These are phyloP conservation scores for Candida germanica DNA, from an alignment of 805 yeast genomes.

Conservation along the genomic window DNA sequence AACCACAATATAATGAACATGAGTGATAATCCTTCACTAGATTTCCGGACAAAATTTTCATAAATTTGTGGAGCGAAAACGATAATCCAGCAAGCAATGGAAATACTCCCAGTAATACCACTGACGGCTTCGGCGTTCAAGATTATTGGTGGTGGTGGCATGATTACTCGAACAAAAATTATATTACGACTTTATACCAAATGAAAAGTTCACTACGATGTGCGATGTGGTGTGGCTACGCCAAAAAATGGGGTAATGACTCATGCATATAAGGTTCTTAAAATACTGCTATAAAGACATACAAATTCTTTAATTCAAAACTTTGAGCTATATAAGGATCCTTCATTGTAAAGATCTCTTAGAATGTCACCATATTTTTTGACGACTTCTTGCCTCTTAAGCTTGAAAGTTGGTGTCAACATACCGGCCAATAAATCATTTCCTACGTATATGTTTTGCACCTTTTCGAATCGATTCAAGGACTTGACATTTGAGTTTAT, in stretches of 20 bases:
- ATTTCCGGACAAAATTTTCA: conserved; percentile 81
- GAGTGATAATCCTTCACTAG: conserved; percentile 86
- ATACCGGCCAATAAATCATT: conserved; percentile 36
- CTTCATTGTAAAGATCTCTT: conserved; percentile 33
- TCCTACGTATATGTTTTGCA: conserved; percentile 30
- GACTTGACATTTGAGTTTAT: conserved; percentile 11
- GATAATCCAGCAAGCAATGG: conserved; percentile 96
- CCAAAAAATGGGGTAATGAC: too few species aligned
- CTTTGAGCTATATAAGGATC: conserved; percentile 16
- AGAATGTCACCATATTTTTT: conserved; percentile 23
- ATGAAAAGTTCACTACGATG: conserved; percentile 1
- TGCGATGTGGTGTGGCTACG: background rate
- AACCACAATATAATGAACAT: conserved; percentile 88
- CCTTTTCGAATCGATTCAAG: conserved; percentile 32
- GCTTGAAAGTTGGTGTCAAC: conserved; percentile 39
- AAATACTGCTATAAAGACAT: background rate
- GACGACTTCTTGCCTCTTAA: conserved; percentile 32
- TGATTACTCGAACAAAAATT: conserved; percentile 1
- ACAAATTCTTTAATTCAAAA: background rate
- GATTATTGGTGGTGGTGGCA: conserved; percentile 62
- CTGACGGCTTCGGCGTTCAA: conserved; percentile 69
- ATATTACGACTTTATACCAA: background rate
- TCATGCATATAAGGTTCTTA: background rate
- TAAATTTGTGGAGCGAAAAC: conserved; percentile 97
- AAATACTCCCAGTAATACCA: conserved; percentile 81